Conservation (phyloP, 495 filamentous ascomycete genomes). For the Penicillium turbatum region DNA sequence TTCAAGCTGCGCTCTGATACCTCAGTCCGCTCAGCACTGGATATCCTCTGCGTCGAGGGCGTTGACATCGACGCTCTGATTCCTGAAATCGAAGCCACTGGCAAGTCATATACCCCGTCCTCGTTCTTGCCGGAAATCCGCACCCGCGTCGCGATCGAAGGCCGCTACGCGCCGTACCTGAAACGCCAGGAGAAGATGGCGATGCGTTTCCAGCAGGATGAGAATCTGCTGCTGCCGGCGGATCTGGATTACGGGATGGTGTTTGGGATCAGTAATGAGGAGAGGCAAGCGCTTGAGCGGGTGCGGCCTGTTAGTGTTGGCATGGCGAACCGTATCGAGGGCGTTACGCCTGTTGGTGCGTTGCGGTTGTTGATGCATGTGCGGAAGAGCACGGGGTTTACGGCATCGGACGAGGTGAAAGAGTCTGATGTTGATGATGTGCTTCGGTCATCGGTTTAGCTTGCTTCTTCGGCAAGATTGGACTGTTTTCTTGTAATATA, state of each 20-base stretch:
- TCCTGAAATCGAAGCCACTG: conserved; percentile 43
- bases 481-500: conserved; percentile 1
- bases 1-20: conserved; percentile 61
- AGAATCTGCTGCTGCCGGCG: conserved; percentile 63
- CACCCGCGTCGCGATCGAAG: conserved; percentile 71
- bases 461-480: too few species aligned
- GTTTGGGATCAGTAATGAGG: conserved; percentile 70
- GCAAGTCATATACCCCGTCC: conserved; percentile 36
- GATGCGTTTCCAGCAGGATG: conserved; percentile 66
- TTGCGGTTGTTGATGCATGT: conserved; percentile 45
- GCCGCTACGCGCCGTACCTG: conserved; percentile 80
- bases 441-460: conserved; percentile 17
- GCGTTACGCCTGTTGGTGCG: conserved; percentile 54
- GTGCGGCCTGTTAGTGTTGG: conserved; percentile 78
- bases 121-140: conserved; percentile 54
- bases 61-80: conserved; percentile 53
- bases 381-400: conserved; percentile 23
- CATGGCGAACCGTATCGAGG: conserved; percentile 85
- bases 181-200: conserved; percentile 61
- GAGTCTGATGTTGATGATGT: conserved; percentile 14
- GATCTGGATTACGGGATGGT: conserved; percentile 76
- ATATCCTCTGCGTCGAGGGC: conserved; percentile 63
- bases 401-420: conserved; percentile 6
- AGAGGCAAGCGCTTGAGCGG: conserved; percentile 62
- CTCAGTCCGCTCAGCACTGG: conserved; percentile 61